Percentiles rank a stretch among this genome's conserved stretches.
Conservation (phyloP, 78 protist genomes). For the Blattamonas nauphoetae region DNA sequence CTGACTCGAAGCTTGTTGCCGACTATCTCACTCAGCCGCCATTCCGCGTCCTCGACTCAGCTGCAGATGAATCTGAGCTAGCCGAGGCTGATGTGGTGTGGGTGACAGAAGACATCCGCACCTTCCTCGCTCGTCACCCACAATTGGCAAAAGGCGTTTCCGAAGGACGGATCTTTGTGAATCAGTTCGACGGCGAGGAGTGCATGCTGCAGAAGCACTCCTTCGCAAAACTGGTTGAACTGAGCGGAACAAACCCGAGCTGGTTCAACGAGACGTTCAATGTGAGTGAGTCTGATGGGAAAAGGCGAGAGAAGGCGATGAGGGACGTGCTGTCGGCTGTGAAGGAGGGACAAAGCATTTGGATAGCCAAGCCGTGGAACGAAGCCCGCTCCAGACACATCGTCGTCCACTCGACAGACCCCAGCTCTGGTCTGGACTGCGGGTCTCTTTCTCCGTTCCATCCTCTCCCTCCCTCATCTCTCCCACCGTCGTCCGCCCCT, state of each 20-base stretch:
- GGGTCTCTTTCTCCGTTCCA: not conserved
- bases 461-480: not conserved
- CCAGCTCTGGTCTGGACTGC: no score
- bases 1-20: not conserved
- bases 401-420: no score
- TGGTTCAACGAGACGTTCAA: not conserved
- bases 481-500: not conserved
- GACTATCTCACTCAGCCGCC: not conserved
- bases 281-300: not conserved
- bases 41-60: no score
- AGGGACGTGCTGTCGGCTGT: not conserved
- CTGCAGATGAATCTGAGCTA: no score
- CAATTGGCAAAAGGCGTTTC: not conserved
- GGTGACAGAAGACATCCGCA: not conserved
- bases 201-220: not conserved
- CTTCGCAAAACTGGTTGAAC: not conserved
- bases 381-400: not conserved
- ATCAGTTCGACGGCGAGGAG: not conserved
- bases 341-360: not conserved
- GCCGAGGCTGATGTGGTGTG: not conserved
- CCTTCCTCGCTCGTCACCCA: not conserved
- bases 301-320: not conserved
- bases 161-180: not conserved
- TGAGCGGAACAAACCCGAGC: not conserved
- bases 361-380: conserved; percentile 30